Percentiles rank a stretch among this genome's conserved stretches.
Conservation (phyloP, 1,284 basidiomycete species). For the Sphagnurus paluster region DNA sequence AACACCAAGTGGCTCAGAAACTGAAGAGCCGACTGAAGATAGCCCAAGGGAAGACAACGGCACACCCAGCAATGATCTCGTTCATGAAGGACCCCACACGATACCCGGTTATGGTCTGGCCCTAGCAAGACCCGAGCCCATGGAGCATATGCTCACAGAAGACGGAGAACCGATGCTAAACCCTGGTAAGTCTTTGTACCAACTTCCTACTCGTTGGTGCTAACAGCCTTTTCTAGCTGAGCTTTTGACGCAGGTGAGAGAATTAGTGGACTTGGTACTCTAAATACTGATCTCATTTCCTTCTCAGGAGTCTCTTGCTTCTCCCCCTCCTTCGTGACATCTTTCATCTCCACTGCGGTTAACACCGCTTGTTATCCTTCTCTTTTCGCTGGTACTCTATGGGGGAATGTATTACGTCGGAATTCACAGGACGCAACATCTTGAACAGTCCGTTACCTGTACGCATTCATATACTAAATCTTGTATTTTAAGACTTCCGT, state of each 20-base stretch:
- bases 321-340: constrained; percentile 51
- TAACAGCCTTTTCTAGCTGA: constrained; percentile 46
- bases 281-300: constrained; percentile 8
- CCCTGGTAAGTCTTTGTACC: constrained; percentile 45
- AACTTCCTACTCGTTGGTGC: background rate
- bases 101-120: constrained; percentile 29
- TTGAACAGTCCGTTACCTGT: constrained; percentile 13
- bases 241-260: constrained; percentile 58
- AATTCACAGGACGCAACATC: constrained; percentile 5
- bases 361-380: constrained; percentile 6
- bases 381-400: constrained; percentile 10
- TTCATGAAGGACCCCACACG: constrained; percentile 13
- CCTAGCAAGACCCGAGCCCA: constrained; percentile 34
- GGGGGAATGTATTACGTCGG: constrained; percentile 6
- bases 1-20: constrained; percentile 14
- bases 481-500: constrained; percentile 15
- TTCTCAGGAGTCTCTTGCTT: constrained; percentile 58
- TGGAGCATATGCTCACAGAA: constrained; percentile 58
- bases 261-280: constrained; percentile 2
- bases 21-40: background rate
- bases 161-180: constrained; percentile 67
- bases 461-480: constrained; percentile 13
- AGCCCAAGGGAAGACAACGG: constrained; percentile 7
- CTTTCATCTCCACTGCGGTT: background rate
- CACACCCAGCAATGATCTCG: constrained; percentile 9